phyloP scores from a whole-genome alignment of 148 eudicot genomes.

The Drosera capensis region DNA sequence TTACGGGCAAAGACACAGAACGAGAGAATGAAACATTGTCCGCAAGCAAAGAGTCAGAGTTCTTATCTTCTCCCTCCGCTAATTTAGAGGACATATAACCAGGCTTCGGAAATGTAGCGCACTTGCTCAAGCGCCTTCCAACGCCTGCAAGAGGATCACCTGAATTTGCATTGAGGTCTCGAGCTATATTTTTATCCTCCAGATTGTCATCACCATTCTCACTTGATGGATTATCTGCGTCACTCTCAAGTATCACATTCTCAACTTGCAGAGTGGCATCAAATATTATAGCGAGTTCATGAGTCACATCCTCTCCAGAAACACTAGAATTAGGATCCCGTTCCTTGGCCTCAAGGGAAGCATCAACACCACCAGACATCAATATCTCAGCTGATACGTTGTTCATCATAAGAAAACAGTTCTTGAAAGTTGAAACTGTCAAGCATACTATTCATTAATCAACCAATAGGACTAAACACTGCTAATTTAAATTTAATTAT shows the following conservation, averaged over 20 bases:
- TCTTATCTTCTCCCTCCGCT: conserved; percentile 7
- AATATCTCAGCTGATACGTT: conserved; percentile 8
- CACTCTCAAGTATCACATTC: conserved; percentile 8
- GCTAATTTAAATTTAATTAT: too few relatives aligned
- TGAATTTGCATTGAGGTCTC: conserved; percentile 3
- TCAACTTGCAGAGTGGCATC: conserved; percentile 23
- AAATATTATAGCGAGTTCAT: conserved; percentile 26
- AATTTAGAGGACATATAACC: conserved; percentile 6
- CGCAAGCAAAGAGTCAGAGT: conserved; percentile 1
- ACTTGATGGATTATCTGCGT: conserved; percentile 9
- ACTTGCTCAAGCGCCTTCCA: conserved; percentile 25
- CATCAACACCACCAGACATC: background rate
- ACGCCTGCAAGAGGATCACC: conserved; percentile 11
- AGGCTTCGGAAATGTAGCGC: conserved; percentile 25
- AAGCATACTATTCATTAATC: too few relatives aligned
- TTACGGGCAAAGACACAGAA: conserved; percentile 48
- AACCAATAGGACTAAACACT: too few relatives aligned
- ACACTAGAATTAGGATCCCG: conserved; percentile 10
- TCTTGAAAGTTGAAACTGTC: too few relatives aligned
- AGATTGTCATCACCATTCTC: conserved; percentile 12
- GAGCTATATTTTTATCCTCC: conserved; percentile 17
- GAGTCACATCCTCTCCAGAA: conserved; percentile 13
- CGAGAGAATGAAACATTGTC: conserved; percentile 13
- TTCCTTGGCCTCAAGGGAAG: too few relatives aligned
- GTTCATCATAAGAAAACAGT: conserved; percentile 51